Base-by-base conservation (phyloP, 129 eudicot species). In the Logfia minima region DNA sequence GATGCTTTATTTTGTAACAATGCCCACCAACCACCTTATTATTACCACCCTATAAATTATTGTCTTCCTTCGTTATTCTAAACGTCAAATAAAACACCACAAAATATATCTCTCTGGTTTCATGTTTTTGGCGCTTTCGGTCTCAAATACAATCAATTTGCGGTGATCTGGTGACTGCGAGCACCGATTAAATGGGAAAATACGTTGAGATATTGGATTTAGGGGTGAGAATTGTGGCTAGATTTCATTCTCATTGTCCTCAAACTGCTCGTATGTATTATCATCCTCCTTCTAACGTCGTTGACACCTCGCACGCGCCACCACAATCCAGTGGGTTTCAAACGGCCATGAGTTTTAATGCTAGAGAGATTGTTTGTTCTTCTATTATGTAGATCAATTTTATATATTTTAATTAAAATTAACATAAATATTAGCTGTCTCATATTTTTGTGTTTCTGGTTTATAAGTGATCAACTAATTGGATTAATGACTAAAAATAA, bases 201-300 rank as follows among this genome's bases (percentile, higher is more conserved):
- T 78, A 78, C 76, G 70, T 78, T 1, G 82, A 78, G 10, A 78
- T 78, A 9, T 41, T 78, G 82, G 76, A 78, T 69, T 37, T 68
- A 68, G 82, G 82, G 29, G 82, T 78, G 19, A 58, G 76, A 78
- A 39, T 78, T 66, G 82, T 58, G 29, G 82, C 82, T n/a, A 78
- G 76, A 59, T 78, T 78, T 78, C 82, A 78, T 71, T 78, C 82
- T 67, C 84, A 80, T 68, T 74, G 84, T n/a, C 84, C 79, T n/a
- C 84, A 80, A 59, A 80, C 84, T 58, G 79, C 80, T 55, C 79
- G 84, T 14, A n/a, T 80, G 80, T 80, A 80, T 31, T 80, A 80
- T 51, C 84, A 80, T 2, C 84, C 84, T 68, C 84, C 84, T 60
- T 68, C 84, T 8, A 68, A 55, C 39, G 39, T 13, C 8, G 66